Conservation (phyloP, 495 filamentous ascomycete species). For the Penicillium simplicissimum region DNA sequence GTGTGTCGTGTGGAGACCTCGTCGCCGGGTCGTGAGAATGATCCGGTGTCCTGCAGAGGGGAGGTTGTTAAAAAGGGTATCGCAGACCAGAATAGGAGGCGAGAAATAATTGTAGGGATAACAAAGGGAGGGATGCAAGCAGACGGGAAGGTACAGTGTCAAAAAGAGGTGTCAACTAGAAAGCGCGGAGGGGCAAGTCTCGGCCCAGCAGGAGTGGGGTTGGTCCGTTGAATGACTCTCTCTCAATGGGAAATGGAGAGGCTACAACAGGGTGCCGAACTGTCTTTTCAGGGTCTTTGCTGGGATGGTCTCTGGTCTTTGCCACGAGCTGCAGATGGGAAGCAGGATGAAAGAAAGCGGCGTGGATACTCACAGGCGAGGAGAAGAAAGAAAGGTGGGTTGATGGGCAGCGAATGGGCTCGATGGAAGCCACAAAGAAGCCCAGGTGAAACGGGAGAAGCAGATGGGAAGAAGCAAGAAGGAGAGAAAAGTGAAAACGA, state of each 20-base stretch:
- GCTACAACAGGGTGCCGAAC: background rate
- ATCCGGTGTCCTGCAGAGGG: background rate
- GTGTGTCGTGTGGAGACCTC: background rate
- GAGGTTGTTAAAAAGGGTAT: background rate
- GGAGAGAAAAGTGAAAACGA: conserved; percentile 6
- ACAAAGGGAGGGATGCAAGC: background rate
- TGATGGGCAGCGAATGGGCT: background rate
- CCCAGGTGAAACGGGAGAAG: background rate
- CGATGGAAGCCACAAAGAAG: background rate
- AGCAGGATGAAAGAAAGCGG: background rate
- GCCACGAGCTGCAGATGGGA: conserved; percentile 4
- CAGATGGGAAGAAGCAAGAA: background rate
- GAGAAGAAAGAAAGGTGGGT: conserved; percentile 1
- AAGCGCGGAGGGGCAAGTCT: conserved; percentile 3
- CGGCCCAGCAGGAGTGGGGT: conserved; percentile 9
- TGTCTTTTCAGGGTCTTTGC: background rate
- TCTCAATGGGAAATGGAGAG: conserved; percentile 11
- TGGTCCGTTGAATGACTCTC: conserved; percentile 13
- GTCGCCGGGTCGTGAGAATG: background rate
- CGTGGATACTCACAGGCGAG: background rate
- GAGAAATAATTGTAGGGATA: background rate
- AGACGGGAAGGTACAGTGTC: background rate
- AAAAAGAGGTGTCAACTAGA: background rate
- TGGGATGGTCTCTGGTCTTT: conserved; percentile 3
- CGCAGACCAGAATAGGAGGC: background rate